Evolutionary conservation across 164 flowering plant species (phyloP).

Genomic region (Magnolia changhungtana): DNA sequence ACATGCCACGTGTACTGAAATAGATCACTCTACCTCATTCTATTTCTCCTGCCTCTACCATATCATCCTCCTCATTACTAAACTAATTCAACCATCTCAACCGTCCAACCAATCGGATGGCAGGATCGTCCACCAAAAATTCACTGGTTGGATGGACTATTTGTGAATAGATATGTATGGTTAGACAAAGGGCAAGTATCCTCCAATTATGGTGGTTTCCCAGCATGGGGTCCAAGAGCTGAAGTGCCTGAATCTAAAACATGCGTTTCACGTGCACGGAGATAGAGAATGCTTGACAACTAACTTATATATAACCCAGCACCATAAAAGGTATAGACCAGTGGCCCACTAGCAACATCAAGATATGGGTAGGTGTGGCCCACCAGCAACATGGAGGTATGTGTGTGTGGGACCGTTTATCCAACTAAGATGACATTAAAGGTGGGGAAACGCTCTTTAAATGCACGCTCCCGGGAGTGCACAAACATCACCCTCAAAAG

Average conservation of each 20-base stretch:
- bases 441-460: not conserved
- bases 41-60: too few species aligned
- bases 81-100: too few species aligned
- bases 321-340: not conserved
- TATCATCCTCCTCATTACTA: too few species aligned
- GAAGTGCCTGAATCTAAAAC: not conserved
- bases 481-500: not conserved
- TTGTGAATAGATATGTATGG: too few species aligned
- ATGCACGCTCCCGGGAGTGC: not conserved
- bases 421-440: not conserved
- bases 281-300: not conserved
- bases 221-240: not conserved
- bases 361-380: not conserved
- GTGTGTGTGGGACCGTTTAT: not conserved
- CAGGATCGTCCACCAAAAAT: too few species aligned
- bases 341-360: not conserved
- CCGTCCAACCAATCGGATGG: too few species aligned
- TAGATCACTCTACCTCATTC: too few species aligned
- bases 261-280: too few species aligned
- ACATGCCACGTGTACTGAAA: too few species aligned
- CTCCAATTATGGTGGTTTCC: not conserved
- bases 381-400: not conserved
- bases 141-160: too few species aligned
- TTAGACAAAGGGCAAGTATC: too few species aligned
- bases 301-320: not conserved